Conservation (phyloP, 1,284 basidiomycete genomes). For the Wolfiporia cocos region DNA sequence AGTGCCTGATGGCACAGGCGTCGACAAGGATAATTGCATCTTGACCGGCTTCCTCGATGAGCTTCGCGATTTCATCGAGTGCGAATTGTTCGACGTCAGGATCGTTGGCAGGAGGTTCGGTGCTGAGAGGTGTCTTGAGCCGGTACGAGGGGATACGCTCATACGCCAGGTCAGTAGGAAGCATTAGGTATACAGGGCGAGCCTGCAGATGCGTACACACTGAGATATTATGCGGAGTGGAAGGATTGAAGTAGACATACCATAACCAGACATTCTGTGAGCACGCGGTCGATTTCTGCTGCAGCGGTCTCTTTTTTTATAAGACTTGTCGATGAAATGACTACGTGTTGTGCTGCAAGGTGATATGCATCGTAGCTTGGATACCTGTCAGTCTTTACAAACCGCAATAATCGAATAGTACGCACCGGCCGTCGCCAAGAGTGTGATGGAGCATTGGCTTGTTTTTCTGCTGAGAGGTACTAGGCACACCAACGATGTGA, state of each 20-base stretch:
- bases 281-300: slow-evolving; percentile 75
- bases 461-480: slow-evolving; percentile 62
- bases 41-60: slow-evolving; percentile 55
- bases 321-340: slow-evolving; percentile 62
- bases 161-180: slow-evolving; percentile 83
- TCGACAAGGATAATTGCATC: slow-evolving; percentile 83
- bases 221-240: not conserved
- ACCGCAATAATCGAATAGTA: not conserved
- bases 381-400: not conserved
- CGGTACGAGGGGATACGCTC: slow-evolving; percentile 61
- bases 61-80: slow-evolving; percentile 63
- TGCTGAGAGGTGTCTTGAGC: slow-evolving; percentile 59
- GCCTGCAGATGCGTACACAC: slow-evolving; percentile 36
- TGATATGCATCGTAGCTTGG: slow-evolving; percentile 71
- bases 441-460: slow-evolving; percentile 81
- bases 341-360: slow-evolving; percentile 74
- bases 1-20: slow-evolving; percentile 82
- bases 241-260: slow-evolving; percentile 29
- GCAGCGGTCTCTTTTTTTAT: slow-evolving; percentile 49
- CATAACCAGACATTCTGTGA: slow-evolving; percentile 66
- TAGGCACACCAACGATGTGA: slow-evolving; percentile 88
- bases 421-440: slow-evolving; percentile 74
- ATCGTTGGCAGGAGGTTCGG: slow-evolving; percentile 45
- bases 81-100: slow-evolving; percentile 65
- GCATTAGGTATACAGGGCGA: slow-evolving; percentile 82